These are phyloP conservation scores for Paxillus rubicundulus DNA, from an alignment of 768 basidiomycete species.

Conservation along the genomic window DNA sequence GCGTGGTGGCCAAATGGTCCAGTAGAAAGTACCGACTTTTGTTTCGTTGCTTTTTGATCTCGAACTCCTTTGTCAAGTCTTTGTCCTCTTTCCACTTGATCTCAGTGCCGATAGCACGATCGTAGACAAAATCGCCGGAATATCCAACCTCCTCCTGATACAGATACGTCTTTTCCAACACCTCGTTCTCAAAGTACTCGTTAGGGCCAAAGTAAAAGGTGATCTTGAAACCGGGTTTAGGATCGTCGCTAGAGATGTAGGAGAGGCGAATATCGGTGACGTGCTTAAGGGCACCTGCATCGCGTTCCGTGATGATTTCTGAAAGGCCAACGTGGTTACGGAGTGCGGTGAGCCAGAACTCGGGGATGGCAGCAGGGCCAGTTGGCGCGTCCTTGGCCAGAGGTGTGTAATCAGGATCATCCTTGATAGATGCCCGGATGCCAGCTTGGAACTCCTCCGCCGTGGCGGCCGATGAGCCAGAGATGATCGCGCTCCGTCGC, in stretches of 20 bases:
- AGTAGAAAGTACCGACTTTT: slow-evolving; percentile 62
- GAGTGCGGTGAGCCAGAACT: slow-evolving; percentile 98
- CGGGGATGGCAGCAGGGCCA: slow-evolving; percentile 60
- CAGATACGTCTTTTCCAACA: slow-evolving; percentile 90
- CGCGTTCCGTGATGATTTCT: slow-evolving; percentile 91
- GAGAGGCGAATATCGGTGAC: slow-evolving; percentile 78
- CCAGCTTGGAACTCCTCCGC: slow-evolving; percentile 82
- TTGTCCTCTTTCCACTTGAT: slow-evolving; percentile 99
- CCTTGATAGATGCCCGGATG: slow-evolving; percentile 67
- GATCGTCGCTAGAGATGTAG: slow-evolving; percentile 64
- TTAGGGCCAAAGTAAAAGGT: slow-evolving; percentile 78
- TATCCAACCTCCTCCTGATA: slow-evolving; percentile 95
- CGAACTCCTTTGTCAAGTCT: slow-evolving; percentile 94
- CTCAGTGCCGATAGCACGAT: slow-evolving; percentile 85
- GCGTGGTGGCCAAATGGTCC: neutral
- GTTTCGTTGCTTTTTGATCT: slow-evolving; percentile 99
- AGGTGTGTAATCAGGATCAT: slow-evolving; percentile 66
- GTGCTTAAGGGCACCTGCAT: slow-evolving; percentile 79
- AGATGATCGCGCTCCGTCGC: slow-evolving; percentile 81
- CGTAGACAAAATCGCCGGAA: slow-evolving; percentile 94
- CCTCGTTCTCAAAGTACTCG: slow-evolving; percentile 82
- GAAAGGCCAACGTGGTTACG: slow-evolving; percentile 85
- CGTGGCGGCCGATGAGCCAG: slow-evolving; percentile 70
- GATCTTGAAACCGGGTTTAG: slow-evolving; percentile 90
- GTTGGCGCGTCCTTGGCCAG: slow-evolving; percentile 52